A percentile compares a stretch with the other conserved stretches of the same genome.
These are phyloP conservation scores for Cyamopsis tetragonoloba DNA, from an alignment of 306 rosid species.

Conservation along the genomic window DNA sequence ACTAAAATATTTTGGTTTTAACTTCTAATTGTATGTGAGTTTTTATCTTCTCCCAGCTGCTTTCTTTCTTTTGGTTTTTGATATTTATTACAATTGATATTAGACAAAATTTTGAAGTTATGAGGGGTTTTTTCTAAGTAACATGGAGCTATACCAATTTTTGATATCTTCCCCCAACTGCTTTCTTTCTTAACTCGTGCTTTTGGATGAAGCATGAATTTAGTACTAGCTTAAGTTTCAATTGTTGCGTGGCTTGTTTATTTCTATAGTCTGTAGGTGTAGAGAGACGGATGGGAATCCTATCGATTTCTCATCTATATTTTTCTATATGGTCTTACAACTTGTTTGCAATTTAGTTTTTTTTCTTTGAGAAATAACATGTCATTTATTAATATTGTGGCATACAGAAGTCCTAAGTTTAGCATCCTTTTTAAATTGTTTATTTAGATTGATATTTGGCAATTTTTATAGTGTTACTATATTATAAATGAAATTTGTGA, in stretches of 20 bases:
- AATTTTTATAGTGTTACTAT: neutral
- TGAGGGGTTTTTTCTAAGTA: neutral
- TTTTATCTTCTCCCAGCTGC: no score
- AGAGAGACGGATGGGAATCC: neutral
- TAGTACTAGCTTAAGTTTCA: neutral
- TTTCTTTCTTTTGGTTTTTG: neutral
- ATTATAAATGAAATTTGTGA: no score
- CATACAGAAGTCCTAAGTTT: neutral
- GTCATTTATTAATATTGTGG: no score
- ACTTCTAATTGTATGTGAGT: neutral
- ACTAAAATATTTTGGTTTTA: neutral
- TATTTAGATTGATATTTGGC: neutral
- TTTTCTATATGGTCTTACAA: neutral
- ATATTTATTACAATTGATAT: neutral
- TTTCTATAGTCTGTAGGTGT: neutral
- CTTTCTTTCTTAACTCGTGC: neutral
- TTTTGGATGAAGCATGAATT: neutral
- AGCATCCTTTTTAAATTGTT: neutral
- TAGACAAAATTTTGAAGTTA: neutral
- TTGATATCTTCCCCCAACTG: neutral
- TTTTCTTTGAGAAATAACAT: no score
- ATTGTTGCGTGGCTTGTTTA: neutral
- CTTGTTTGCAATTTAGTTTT: no score
- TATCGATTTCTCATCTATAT: neutral
- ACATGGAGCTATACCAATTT: neutral